Conservation (phyloP, 1,284 basidiomycete species). For the Sphaerobolus stellatus region DNA sequence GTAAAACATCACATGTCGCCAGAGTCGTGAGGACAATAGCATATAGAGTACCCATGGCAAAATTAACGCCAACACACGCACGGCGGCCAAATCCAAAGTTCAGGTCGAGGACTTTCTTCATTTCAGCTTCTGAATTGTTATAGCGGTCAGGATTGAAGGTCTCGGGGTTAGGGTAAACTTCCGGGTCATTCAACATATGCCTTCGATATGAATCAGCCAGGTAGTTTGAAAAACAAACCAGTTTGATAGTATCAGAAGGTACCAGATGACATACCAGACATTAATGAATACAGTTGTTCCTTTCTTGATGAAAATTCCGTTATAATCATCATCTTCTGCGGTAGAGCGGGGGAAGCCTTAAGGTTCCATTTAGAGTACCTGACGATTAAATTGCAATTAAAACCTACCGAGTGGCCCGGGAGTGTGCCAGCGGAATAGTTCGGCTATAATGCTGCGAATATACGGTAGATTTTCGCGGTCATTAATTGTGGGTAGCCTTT, state of each 20-base stretch:
- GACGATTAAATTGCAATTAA: not conserved
- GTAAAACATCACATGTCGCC: not conserved
- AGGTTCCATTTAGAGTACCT: not conserved
- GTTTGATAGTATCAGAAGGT: not conserved
- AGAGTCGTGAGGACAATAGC: not conserved
- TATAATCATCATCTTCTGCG: conserved; percentile 25
- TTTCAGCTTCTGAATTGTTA: not conserved
- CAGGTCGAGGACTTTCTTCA: not conserved
- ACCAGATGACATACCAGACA: conserved; percentile 21
- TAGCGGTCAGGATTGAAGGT: conserved; percentile 31
- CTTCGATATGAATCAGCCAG: conserved; percentile 15
- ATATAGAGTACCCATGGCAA: not conserved
- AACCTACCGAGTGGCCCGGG: conserved; percentile 10
- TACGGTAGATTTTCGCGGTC: conserved; percentile 37
- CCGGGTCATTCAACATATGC: conserved; percentile 32
- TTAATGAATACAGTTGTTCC: conserved; percentile 27
- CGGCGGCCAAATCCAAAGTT: not conserved
- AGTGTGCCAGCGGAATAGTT: conserved; percentile 43
- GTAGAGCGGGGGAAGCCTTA: conserved; percentile 26
- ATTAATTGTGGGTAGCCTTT: conserved; percentile 33
- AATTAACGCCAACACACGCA: not conserved
- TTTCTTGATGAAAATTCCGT: conserved; percentile 26
- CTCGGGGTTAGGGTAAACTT: conserved; percentile 29
- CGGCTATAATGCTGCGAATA: conserved; percentile 34
- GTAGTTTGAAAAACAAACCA: not conserved